Evolutionary conservation across 768 basidiomycete genomes (phyloP), one percentile per base, ranked within the genome.

Genomic region (Leccinum incarnatum): DNA sequence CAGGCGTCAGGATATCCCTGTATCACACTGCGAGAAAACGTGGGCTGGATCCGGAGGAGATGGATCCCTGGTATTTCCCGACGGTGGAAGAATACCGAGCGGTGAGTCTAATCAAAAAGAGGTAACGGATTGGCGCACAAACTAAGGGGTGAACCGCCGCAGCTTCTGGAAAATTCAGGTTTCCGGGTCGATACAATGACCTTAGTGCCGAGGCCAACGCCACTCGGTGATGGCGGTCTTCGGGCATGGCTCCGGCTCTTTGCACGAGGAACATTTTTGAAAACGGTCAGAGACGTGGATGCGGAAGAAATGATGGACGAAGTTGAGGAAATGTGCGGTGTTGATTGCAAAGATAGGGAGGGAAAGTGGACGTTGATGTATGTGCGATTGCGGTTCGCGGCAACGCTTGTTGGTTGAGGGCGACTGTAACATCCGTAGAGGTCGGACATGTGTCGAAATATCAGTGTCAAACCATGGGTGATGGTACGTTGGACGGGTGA

Each of bases 41-140:
- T 27, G 88, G 89, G 0, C 71, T 84, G 55, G 78, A 91, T 69
- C 83, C 91, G 10, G 71, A 73, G 9, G 65, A 72, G 11, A 69
- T 84, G 46, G 92, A 95, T 67, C 93, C 93, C 0, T 94, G 91
- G 91, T 92, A 84, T 75, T 93, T 92, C 68, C 93, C 93, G 4
- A 86, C 86, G 0, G 78, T 79, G 11, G 79, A 82, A 29, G 84
- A 89, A 58, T 93, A 94, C 70, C 73, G 70, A 49, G 75, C 77
- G 69, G 86, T 87, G 66, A 57, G 76, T 59, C 12, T 12, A 12
- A 45, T 45, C 42, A 45, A 29, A 21, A 40, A 10, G 32, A 25
- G 14, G 48, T 37, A 53, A 23, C 4, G 19, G 42, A 29, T 57
- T 40, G 48, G 53, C 34, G 42, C 46, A 61, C 45, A 40, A 60